phyloP scores from a whole-genome alignment of 2,329 filamentous ascomycete genomes.

The Aspergillus persii region DNA sequence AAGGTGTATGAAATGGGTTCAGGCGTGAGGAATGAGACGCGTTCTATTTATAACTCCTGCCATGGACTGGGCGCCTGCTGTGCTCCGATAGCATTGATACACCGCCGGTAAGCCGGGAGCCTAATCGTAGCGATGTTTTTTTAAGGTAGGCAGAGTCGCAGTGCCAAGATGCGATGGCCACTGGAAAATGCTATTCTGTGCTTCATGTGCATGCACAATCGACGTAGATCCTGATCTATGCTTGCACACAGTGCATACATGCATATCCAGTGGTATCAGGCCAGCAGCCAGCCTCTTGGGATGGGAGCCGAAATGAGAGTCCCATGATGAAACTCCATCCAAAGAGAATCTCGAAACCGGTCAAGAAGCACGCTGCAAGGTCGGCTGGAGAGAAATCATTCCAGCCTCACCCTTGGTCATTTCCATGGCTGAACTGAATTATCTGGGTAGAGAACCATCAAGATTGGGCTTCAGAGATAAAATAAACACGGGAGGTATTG shows the following conservation, averaged over 20 bases:
- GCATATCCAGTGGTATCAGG: not conserved
- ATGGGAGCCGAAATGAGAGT: not conserved
- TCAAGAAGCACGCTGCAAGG: not conserved
- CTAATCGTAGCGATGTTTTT: not conserved
- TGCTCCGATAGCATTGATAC: not conserved
- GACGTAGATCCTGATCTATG: not conserved
- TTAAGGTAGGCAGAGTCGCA: not conserved
- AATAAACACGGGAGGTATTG: not conserved
- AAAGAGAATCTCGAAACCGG: not conserved
- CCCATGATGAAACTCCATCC: not conserved
- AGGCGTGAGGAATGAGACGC: not conserved
- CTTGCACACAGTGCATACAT: not conserved
- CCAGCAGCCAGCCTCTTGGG: not conserved
- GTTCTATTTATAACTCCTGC: not conserved
- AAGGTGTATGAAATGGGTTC: not conserved
- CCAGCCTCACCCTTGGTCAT: not conserved
- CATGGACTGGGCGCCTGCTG: not conserved
- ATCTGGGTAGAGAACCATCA: not conserved
- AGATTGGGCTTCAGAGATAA: not conserved
- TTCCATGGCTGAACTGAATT: not conserved
- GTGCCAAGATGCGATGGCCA: not conserved
- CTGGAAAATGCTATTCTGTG: not conserved
- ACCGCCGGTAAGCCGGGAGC: not conserved
- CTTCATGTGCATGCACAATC: not conserved
- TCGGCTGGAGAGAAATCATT: not conserved